Base-by-base conservation (phyloP, 805 yeast species). In the Phaffomyces antillensis region DNA sequence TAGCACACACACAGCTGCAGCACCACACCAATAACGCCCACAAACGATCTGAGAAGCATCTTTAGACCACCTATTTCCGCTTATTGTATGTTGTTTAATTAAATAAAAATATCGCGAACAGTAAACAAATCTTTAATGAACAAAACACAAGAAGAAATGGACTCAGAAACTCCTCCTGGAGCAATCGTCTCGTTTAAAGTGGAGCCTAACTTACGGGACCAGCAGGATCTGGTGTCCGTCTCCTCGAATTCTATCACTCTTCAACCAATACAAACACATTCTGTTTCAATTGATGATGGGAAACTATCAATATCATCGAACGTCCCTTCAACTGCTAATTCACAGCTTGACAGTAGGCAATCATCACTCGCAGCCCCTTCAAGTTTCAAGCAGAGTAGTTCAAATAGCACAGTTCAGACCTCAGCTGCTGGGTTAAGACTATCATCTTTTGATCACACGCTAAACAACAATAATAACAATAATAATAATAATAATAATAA, bases 401-500 rank as follows among this genome's bases (percentile, higher is more conserved):
- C 41, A 17, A 54, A 47, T 36, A 34, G 13, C 18, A 42, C 54
- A 0, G 54, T 58, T 8, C 52, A 47, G 12, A 50, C 57, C 2
- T 50, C 53, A 1, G 39, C 52, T 10, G 47, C 48, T 12, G 60
- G 56, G 2, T 51, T 58, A 10, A 41, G 56, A 2, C 42, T 58
- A 12, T 54, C 51, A 10, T 40, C 56, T 0, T 48, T 58, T 17
- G 60, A 53, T 16, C 54, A 58, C 15, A 37, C 47, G 4, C 9
- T 44, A 17, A 39, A 18, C 15, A 40, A 38, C 38, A 33, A 31
- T 12, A 28, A 26, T 26, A 25, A 25, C n/a, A n/a, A n/a, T 25
- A 25, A 25, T 9, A 26, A 26, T 12, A 26, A 26, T 12, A 26
- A 7, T 12, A 26, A 28, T 10, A 11, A 13, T 11, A 28, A 28